Conservation (phyloP, 1,139 yeast genomes). For the Blastobotrys malaysiensis region DNA sequence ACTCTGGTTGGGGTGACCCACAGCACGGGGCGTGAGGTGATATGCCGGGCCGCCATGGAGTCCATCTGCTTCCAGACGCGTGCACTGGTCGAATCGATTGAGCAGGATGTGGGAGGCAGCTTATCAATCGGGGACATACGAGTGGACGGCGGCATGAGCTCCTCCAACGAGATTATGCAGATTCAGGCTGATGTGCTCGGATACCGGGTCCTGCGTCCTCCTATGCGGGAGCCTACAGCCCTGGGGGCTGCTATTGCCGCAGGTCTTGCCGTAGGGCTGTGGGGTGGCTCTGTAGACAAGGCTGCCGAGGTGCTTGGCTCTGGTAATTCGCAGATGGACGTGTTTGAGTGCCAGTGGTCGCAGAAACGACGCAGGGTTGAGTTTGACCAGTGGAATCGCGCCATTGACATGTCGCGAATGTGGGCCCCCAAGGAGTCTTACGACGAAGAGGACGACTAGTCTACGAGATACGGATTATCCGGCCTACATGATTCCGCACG, state of each 20-base stretch:
- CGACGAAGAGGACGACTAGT: background rate
- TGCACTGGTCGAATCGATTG: conserved; percentile 88
- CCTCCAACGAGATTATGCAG: conserved; percentile 87
- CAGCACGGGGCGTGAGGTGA: conserved; percentile 78
- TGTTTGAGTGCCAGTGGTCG: background rate
- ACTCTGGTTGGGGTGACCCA: conserved; percentile 91
- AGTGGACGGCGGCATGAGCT: conserved; percentile 96
- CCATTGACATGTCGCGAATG: background rate
- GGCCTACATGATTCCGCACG: too few relatives aligned
- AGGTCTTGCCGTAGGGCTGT: conserved; percentile 71
- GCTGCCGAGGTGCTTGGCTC: background rate
- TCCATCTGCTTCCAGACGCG: conserved; percentile 94
- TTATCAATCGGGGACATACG: conserved; percentile 41
- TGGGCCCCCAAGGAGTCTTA: conserved; percentile 1
- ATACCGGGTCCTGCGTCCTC: conserved; percentile 75
- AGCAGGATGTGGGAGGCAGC: conserved; percentile 63
- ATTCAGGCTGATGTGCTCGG: conserved; percentile 90
- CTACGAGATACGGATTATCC: too few relatives aligned
- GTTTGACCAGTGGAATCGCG: background rate
- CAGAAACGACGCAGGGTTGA: background rate
- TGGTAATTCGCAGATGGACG: background rate
- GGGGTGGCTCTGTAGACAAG: conserved; percentile 53
- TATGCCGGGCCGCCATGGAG: conserved; percentile 90
- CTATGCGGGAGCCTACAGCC: conserved; percentile 87
- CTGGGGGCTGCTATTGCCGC: conserved; percentile 97